These are phyloP conservation scores for Chaetoceros tenuissimus DNA, from an alignment of 108 stramenopile genomes.

Conservation along the genomic window DNA sequence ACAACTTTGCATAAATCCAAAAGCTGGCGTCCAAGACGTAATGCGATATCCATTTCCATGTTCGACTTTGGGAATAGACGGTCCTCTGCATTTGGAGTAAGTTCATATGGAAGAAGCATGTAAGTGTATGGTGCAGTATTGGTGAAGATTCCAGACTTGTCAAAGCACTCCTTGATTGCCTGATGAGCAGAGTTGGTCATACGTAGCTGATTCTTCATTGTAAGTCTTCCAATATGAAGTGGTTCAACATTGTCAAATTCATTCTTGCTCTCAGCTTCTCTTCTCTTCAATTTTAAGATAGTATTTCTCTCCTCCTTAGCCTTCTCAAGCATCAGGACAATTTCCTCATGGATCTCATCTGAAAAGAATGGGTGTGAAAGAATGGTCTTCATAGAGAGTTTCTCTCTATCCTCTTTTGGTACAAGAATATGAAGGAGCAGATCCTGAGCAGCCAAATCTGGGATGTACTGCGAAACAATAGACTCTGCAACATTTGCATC, in stretches of 20 bases:
- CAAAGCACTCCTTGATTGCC: not conserved
- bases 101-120: not conserved
- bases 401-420: conserved; percentile 28
- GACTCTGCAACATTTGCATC: conserved; percentile 19
- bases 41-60: not conserved
- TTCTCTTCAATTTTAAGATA: not conserved
- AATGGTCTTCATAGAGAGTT: conserved; percentile 29
- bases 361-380: conserved; percentile 55
- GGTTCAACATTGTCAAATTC: not conserved
- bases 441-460: conserved; percentile 64
- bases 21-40: not conserved
- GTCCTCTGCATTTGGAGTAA: not conserved
- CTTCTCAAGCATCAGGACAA: not conserved
- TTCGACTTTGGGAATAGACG: not conserved
- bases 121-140: not conserved
- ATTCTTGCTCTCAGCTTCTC: not conserved
- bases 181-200: not conserved
- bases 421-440: conserved; percentile 42
- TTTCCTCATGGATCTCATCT: not conserved
- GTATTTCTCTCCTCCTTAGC: not conserved
- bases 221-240: not conserved
- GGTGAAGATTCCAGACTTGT: not conserved
- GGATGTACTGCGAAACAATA: conserved; percentile 33
- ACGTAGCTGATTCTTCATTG: not conserved
- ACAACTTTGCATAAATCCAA: not conserved